Base-by-base conservation (phyloP, 331 rosid species). In the Quercus tomentella region DNA sequence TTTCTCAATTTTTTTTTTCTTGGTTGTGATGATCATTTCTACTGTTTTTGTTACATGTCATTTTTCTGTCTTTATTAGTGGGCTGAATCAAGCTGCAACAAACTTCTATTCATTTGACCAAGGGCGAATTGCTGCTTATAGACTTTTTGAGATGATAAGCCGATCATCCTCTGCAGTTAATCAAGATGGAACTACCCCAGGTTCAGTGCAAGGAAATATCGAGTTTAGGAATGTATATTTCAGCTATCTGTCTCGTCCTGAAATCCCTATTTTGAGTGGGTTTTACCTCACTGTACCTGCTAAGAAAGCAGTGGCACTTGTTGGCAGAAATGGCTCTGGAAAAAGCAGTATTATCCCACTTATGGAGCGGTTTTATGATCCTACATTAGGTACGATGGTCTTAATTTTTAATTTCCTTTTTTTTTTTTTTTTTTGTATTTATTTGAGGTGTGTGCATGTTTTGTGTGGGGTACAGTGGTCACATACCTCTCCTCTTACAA, bases 231-330 rank as follows among this genome's bases (percentile, higher is more conserved):
- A 96, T 82, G 99, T 96, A 66, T 96, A 96, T 90, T 96, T 96
- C 86, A 96, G 99, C 83, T 93, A 96, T 87, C 93, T 93, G 76
- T 96, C 99, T 79, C 98, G 99, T 84, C 99, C 99, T 18, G 99
- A 96, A 91, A 96, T 96, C 85, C 98, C 99, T 70, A 96, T 96
- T 77, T 89, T 96, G 88, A 93, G 99, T 90, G 98, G 97, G 49
- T 96, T 96, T 88, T 96, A 89, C 89, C 97, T 96, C 82, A 86
- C 97, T n/a, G 99, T 96, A 70, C 99, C 99, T 84, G 97, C 99
- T 67, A 96, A 93, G 91, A 96, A 96, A 86, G 90, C 99, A 9
- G 99, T 96, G 84, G 99, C 99, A 76, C 99, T 96, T 71, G 99
- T 96, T 49, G 99, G 99, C 81, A 90, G 97, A 84, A 96, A 93